Percentiles rank a stretch among this genome's conserved stretches.
phyloP scores from a whole-genome alignment of 2,329 filamentous ascomycete species.

The Lizonia empirigonia region DNA sequence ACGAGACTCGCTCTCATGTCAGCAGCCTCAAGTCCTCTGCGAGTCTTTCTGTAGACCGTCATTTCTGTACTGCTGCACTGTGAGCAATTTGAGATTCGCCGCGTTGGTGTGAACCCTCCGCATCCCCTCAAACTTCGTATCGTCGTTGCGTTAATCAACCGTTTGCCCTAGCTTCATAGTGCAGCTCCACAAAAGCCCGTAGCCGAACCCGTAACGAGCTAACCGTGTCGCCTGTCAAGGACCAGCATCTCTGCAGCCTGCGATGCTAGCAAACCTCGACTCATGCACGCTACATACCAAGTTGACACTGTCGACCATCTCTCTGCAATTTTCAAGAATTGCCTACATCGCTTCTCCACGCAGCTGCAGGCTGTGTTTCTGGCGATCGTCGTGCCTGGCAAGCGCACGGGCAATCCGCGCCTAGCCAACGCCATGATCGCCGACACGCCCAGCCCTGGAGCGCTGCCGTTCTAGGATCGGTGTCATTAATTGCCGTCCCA shows the following conservation, averaged over 20 bases:
- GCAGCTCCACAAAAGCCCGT: slow-evolving; percentile 16
- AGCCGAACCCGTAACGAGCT: slow-evolving; percentile 12
- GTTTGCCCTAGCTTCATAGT: slow-evolving; percentile 16
- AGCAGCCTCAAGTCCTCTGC: not conserved
- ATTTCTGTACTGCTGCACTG: not conserved
- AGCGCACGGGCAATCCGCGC: slow-evolving; percentile 1
- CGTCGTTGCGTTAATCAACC: slow-evolving; percentile 15
- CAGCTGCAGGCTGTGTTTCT: not conserved
- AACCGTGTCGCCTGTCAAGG: slow-evolving; percentile 6
- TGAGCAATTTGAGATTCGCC: not conserved
- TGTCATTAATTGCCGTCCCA: slow-evolving; percentile 6
- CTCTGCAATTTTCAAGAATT: not conserved
- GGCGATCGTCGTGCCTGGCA: slow-evolving; percentile 6
- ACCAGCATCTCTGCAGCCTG: slow-evolving; percentile 1
- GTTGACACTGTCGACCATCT: not conserved
- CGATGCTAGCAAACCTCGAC: not conserved
- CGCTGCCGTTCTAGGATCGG: slow-evolving; percentile 7
- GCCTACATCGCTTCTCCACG: not conserved
- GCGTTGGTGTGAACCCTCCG: not conserved
- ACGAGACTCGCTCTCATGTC: not conserved
- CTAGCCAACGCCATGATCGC: slow-evolving; percentile 15
- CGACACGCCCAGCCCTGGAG: slow-evolving; percentile 9
- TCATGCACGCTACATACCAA: not conserved
- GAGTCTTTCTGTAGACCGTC: not conserved
- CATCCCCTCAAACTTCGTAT: slow-evolving; percentile 9